Percentiles rank a stretch among this genome's conserved stretches.
Evolutionary conservation across 1,284 basidiomycete species (phyloP).

Genomic region (Agroathelia rolfsii): DNA sequence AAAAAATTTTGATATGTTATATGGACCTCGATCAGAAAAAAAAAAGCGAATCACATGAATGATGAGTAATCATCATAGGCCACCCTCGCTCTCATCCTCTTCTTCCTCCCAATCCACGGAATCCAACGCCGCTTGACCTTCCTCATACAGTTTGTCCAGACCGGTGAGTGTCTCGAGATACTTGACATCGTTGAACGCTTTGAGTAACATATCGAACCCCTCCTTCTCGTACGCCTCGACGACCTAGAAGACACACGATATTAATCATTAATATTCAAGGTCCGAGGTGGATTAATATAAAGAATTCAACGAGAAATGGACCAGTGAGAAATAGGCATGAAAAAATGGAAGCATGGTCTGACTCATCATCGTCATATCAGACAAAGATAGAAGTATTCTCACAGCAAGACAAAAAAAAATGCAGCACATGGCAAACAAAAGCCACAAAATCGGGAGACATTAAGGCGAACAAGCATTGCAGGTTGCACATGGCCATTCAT

Average conservation of each 20-base stretch:
- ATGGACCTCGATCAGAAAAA: too few species aligned
- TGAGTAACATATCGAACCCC: conserved; percentile 73
- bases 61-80: too few species aligned
- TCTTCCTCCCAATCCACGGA: conserved; percentile 71
- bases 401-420: too few species aligned
- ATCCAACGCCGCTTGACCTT: conserved; percentile 69
- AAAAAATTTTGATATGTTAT: too few species aligned
- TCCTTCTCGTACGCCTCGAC: conserved; percentile 63
- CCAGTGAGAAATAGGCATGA: neutral
- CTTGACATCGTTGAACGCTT: conserved; percentile 79
- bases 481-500: too few species aligned
- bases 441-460: conserved; percentile 2
- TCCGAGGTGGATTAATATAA: too few species aligned
- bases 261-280: conserved; percentile 1
- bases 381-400: too few species aligned
- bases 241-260: conserved; percentile 37
- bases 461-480: too few species aligned
- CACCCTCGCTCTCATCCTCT: conserved; percentile 32
- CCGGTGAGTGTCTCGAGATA: conserved; percentile 82
- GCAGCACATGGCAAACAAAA: too few species aligned
- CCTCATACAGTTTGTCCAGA: conserved; percentile 73
- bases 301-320: conserved; percentile 2
- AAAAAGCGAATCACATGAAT: too few species aligned
- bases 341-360: conserved; percentile 1
- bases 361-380: too few species aligned